Evolutionary conservation across 352 stramenopile genomes (phyloP).

Genomic region (Phytophthora kernoviae): DNA sequence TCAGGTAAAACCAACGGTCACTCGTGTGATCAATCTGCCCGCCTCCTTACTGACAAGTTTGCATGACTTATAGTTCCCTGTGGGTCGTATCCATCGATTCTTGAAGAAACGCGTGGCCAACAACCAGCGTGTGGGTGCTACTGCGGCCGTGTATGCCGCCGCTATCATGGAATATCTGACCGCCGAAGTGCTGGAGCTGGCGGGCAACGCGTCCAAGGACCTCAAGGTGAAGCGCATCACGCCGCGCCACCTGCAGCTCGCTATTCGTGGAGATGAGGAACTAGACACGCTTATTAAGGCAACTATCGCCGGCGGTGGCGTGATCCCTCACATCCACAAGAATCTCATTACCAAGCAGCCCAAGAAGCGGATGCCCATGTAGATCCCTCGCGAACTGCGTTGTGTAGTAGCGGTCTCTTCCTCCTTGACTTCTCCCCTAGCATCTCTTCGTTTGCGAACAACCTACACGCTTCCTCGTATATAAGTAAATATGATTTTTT

Average conservation of each 20-base stretch:
- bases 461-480: conserved; percentile 16
- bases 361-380: conserved; percentile 87
- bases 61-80: conserved; percentile 92
- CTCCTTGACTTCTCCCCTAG: conserved; percentile 3
- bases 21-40: conserved; percentile 2
- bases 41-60: conserved; percentile 10
- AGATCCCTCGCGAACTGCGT: conserved; percentile 13
- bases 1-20: conserved; percentile 63
- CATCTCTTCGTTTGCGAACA: conserved; percentile 7
- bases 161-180: conserved; percentile 99
- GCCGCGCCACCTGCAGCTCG: conserved; percentile 98
- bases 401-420: conserved; percentile 7
- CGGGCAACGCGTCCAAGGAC: conserved; percentile 97
- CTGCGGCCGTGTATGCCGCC: conserved; percentile 99
- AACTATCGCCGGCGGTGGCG: conserved; percentile 99
- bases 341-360: conserved; percentile 99
- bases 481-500: conserved; percentile 46
- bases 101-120: conserved; percentile 98
- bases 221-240: conserved; percentile 99
- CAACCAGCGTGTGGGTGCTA: conserved; percentile 99
- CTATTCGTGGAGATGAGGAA: conserved; percentile 99
- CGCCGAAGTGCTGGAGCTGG: conserved; percentile 99
- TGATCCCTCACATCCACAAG: conserved; percentile 99
- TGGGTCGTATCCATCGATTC: conserved; percentile 99
- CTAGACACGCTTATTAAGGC: conserved; percentile 99